phyloP scores from a whole-genome alignment of 805 yeast species.

The Candida quercuum region DNA sequence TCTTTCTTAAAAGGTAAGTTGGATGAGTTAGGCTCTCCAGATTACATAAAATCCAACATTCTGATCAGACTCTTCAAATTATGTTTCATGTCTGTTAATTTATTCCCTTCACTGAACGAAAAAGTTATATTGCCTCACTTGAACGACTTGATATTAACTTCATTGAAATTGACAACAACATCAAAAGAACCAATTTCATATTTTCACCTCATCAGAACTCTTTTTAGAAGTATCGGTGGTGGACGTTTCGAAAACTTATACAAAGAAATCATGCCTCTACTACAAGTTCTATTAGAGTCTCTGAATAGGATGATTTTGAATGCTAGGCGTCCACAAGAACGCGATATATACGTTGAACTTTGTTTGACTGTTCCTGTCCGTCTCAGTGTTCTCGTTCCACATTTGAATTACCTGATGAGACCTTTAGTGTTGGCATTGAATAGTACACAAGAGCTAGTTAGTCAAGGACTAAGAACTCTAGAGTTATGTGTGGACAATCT shows the following conservation, averaged over 20 bases:
- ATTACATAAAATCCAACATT: conserved; percentile 71
- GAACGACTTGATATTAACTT: conserved; percentile 74
- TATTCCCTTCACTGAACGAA: conserved; percentile 86
- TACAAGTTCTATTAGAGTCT: conserved; percentile 82
- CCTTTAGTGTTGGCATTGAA: conserved; percentile 89
- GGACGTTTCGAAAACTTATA: conserved; percentile 92
- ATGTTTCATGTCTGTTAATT: conserved; percentile 92
- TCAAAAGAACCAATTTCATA: conserved; percentile 90
- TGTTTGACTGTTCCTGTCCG: conserved; percentile 96
- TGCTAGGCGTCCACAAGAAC: conserved; percentile 82
- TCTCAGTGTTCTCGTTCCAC: conserved; percentile 89
- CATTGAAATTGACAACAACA: conserved; percentile 71
- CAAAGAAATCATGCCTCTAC: conserved; percentile 85
- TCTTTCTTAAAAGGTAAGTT: conserved; percentile 70
- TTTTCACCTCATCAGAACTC: conserved; percentile 79
- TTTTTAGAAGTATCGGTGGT: conserved; percentile 94
- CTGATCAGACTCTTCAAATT: conserved; percentile 82
- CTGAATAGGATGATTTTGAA: conserved; percentile 77
- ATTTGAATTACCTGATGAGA: conserved; percentile 78
- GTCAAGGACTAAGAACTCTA: conserved; percentile 90
- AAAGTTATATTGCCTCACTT: conserved; percentile 83
- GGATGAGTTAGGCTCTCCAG: conserved; percentile 75
- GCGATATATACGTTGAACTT: conserved; percentile 90
- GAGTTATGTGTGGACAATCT: conserved; percentile 94
- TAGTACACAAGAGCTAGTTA: conserved; percentile 85